Base-by-base conservation (phyloP, 1,284 basidiomycete species). In the Peniophora sp. region DNA sequence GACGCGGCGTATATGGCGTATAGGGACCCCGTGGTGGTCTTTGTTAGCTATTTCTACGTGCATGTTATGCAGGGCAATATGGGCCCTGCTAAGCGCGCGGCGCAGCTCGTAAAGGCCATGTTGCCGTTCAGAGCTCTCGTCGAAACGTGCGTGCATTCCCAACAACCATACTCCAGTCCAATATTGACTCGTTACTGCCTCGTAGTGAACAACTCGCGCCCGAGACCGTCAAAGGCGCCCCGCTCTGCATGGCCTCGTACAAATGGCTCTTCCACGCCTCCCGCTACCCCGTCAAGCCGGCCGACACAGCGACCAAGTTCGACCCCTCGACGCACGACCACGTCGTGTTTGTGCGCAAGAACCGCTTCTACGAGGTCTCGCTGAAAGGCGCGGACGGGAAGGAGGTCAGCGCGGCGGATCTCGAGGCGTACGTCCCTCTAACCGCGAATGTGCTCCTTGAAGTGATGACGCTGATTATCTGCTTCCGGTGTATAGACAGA, bases 171-270 rank as follows among this genome's bases (percentile, higher is more conserved):
- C 15, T 42, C 15, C 12, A 41, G 2, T 3, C 44, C 11, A 5
- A 17, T 46, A 43, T 49, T 43, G 6, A 35, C n/a, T 23, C 17
- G n/a, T 15, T 18, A 23, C 20, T 24, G 36, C 39, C 17, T 22
- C 6, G 27, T 43, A 91, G 90, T 56, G 79, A 88, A 57, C 72
- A 78, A 52, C 80, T 99, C 17, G 91, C 94, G 64, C 96, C 96
- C 1, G 96, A 99, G 63, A 93, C 86, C 69, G 81, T 88, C 45
- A 85, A 86, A 50, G 81, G 83, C 1, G 75, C 78, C 15, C 92
- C 95, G 1, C 73, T 99, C n/a, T 89, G 89, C 69, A 96, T 96
- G 90, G 77, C 76, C 2, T 93, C 92, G n/a, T 97, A 96, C 80
- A 86, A 92, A 67, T 95, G 92, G 86, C 76, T 94, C 76, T 97